phyloP scores from a whole-genome alignment of 2,329 filamentous ascomycete genomes.

The Diaporthe vexans region DNA sequence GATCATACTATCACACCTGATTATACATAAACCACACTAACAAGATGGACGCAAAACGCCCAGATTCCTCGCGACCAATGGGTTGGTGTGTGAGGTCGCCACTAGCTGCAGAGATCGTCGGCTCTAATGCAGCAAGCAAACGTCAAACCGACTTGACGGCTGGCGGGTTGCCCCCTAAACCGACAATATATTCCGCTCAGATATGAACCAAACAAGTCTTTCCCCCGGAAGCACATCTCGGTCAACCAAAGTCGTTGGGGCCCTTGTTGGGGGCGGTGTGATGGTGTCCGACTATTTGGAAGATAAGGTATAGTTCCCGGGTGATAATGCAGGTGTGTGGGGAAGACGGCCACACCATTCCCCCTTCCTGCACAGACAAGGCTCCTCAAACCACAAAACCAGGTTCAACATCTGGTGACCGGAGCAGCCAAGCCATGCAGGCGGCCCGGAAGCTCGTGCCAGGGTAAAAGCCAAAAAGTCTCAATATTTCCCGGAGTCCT shows the following conservation, averaged over 20 bases:
- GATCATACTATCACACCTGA: slow-evolving; percentile 27
- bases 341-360: background rate
- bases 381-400: slow-evolving; percentile 6
- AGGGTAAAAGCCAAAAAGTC: background rate
- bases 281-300: slow-evolving; percentile 11
- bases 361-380: background rate
- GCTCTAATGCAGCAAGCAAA: slow-evolving; percentile 16
- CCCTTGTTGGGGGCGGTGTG: slow-evolving; percentile 9
- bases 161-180: background rate
- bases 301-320: slow-evolving; percentile 1
- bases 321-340: background rate
- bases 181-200: slow-evolving; percentile 2
- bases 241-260: background rate
- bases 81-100: background rate
- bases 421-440: slow-evolving; percentile 18
- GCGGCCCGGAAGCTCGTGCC: slow-evolving; percentile 10
- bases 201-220: slow-evolving; percentile 24
- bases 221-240: background rate
- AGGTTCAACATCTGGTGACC: background rate
- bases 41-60: slow-evolving; percentile 17
- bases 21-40: background rate
- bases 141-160: slow-evolving; percentile 13
- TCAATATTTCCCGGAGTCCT: background rate
- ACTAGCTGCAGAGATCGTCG: slow-evolving; percentile 21
- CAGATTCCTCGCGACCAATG: background rate